Conservation (phyloP, 495 filamentous ascomycete genomes). For the Aspergillus sparsus region DNA sequence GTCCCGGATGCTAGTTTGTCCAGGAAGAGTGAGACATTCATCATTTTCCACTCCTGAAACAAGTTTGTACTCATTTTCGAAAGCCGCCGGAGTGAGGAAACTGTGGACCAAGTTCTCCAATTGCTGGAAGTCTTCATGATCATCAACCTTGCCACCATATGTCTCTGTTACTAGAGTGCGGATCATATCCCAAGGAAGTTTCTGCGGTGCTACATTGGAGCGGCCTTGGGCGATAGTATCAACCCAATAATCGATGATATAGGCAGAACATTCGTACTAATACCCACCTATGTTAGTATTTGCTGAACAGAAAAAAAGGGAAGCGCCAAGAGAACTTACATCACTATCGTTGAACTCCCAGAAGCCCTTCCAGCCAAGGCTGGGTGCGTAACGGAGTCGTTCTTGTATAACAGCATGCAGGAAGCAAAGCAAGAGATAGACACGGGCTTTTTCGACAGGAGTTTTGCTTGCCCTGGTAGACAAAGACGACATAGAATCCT, state of each 20-base stretch:
- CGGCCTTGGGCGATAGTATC: constrained; percentile 76
- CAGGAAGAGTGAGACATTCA: constrained; percentile 70
- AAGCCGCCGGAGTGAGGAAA: constrained; percentile 82
- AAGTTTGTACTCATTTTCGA: constrained; percentile 87
- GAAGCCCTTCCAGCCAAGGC: constrained; percentile 95
- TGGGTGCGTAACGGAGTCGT: constrained; percentile 90
- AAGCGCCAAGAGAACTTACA: constrained; percentile 56
- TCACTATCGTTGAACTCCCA: constrained; percentile 99
- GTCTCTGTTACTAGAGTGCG: constrained; percentile 88
- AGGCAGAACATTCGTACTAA: constrained; percentile 95
- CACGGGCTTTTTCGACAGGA: constrained; percentile 85
- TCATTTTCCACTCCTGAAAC: constrained; percentile 65
- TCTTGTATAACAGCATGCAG: constrained; percentile 96
- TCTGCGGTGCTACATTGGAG: constrained; percentile 87
- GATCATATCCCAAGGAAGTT: constrained; percentile 97
- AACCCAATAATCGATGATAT: constrained; percentile 95
- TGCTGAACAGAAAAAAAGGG: constrained; percentile 5
- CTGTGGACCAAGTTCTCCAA: constrained; percentile 69
- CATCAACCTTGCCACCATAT: constrained; percentile 97
- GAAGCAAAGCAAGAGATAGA: constrained; percentile 92
- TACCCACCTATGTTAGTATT: constrained; percentile 31
- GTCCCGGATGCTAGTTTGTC: constrained; percentile 76
- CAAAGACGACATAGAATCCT: constrained; percentile 86
- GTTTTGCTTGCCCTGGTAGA: constrained; percentile 73
- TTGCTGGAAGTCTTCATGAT: constrained; percentile 78